Percentiles rank a stretch among this genome's conserved stretches.
phyloP scores from a whole-genome alignment of 148 eudicot species.

The Chenopodium formosanum region DNA sequence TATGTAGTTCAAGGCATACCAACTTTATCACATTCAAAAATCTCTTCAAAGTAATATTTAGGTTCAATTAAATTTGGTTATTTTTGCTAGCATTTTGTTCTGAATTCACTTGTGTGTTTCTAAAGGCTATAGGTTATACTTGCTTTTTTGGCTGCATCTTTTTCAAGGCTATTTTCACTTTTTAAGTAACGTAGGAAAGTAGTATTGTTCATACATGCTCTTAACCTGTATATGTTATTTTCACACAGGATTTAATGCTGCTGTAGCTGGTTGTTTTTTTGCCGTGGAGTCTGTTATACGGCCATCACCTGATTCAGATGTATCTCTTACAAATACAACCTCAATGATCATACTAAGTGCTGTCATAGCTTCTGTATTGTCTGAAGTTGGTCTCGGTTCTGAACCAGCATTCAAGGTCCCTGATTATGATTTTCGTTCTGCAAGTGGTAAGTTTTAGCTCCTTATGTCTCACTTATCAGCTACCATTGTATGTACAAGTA shows the following conservation, averaged over 20 bases:
- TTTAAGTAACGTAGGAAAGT: neutral
- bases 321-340: constrained; percentile 78
- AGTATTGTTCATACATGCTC: neutral
- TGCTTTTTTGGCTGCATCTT: neutral
- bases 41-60: neutral
- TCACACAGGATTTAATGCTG: constrained; percentile 82
- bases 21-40: neutral
- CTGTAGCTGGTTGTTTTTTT: constrained; percentile 95
- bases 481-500: neutral
- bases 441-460: constrained; percentile 49
- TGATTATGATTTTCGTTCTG: constrained; percentile 82
- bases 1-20: neutral
- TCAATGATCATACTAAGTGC: constrained; percentile 96
- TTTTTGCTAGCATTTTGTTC: neutral
- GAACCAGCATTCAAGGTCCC: constrained; percentile 92
- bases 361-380: constrained; percentile 83
- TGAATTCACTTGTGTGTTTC: too few species aligned
- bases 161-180: neutral
- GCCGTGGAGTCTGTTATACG: constrained; percentile 92
- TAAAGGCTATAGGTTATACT: neutral
- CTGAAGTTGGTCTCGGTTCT: constrained; percentile 92
- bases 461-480: neutral
- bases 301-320: constrained; percentile 84
- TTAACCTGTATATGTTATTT: constrained; percentile 8
- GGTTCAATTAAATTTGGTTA: neutral